Evolutionary conservation across 768 basidiomycete species (phyloP), one percentile per base, ranked within the genome.

Genomic region (Leucogyrophana mollusca): DNA sequence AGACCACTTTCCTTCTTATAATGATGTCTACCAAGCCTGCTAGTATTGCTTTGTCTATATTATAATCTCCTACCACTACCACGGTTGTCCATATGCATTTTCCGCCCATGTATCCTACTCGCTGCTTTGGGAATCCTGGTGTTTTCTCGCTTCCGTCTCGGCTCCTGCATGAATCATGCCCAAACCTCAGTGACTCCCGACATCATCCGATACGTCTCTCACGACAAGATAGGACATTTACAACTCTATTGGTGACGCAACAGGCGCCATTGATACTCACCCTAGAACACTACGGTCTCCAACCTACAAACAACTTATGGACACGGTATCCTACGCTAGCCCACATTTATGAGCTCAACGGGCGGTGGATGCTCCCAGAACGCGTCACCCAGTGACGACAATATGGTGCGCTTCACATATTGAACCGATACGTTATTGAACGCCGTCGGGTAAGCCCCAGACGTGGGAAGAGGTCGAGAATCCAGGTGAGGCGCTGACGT

Each of bases 381-480:
- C 7, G 47, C 34, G 49, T 47, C 42, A 23, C 56, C 63, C 8
- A 48, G 46, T 17, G 45, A 58, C 21, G 60, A 50, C 6, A 60
- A 48, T 17, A 50, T 47, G 46, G 56, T 47, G 2, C 50, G 36
- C 4, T 38, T 56, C 43, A 73, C 61, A 56, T 68, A 80, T 62
- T 87, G 86, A 1, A 83, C 67, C 11, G 83, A 72, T 24, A 75
- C 77, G 60, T 76, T 84, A 57, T 80, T 86, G 70, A 89, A 89
- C 14, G 85, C 85, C 16, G 78, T 75, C 16, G 82, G 76, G 66
- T 74, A 80, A 5, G 64, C 48, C 18, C 51, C 49, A n/a, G 75
- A 78, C 30, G 63, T 51, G 51, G 82, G 83, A 40, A 89, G 68
- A 11, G 74, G 64, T 9, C 59, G 64, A 54, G 66, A 73, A 35